These are phyloP conservation scores for Rubia balearica DNA, from an alignment of 305 asterid species.

Conservation along the genomic window DNA sequence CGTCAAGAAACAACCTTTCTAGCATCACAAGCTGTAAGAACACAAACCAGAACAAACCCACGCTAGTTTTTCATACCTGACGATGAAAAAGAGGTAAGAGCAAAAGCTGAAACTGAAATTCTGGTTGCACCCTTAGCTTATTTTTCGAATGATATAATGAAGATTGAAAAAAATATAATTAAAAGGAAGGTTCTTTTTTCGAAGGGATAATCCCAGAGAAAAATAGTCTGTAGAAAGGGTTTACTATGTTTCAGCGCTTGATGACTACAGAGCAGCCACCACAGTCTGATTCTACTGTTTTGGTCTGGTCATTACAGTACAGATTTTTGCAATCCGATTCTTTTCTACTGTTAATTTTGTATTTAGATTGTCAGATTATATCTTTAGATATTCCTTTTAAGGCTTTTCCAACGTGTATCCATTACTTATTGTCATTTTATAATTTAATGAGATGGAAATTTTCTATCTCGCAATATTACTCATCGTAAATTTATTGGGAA, in stretches of 20 bases:
- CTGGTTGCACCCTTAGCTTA: neutral
- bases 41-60: neutral
- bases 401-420: too few species aligned
- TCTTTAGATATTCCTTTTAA: too few species aligned
- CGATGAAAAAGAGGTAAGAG: neutral
- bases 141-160: neutral
- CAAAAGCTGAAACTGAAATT: neutral
- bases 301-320: neutral
- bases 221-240: neutral
- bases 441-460: too few species aligned
- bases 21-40: neutral
- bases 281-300: neutral
- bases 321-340: neutral
- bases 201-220: neutral
- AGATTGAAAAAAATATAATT: neutral
- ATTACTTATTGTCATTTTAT: too few species aligned
- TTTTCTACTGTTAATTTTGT: neutral
- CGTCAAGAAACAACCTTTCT: neutral
- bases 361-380: neutral
- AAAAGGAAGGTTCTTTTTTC: slow-evolving; percentile 13
- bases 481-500: too few species aligned
- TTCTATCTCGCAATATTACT: too few species aligned
- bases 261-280: slow-evolving; percentile 3
- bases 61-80: slow-evolving; percentile 10
- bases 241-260: neutral